Percentiles rank a stretch among this genome's conserved stretches.
Evolutionary conservation across 2,329 filamentous ascomycete species (phyloP).

Genomic region (Apiospora sp.): DNA sequence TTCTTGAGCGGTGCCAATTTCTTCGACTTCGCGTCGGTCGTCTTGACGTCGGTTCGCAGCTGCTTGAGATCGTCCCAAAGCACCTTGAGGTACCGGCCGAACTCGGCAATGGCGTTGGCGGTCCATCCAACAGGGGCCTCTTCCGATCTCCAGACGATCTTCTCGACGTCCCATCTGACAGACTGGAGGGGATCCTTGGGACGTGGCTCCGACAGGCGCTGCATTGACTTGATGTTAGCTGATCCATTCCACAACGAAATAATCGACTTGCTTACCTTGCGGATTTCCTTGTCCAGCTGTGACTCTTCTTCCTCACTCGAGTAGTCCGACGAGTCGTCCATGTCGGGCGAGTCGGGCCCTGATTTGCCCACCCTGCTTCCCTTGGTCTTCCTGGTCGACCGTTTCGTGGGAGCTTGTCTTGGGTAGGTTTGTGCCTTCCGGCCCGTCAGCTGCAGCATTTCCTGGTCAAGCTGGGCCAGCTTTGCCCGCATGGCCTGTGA

Average conservation of each 20-base stretch:
- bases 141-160: conserved; percentile 36
- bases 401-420: background rate
- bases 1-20: conserved; percentile 41
- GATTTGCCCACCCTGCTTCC: background rate
- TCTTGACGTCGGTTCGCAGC: conserved; percentile 51
- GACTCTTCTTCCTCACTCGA: conserved; percentile 26
- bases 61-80: conserved; percentile 57
- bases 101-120: conserved; percentile 58
- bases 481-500: conserved; percentile 16
- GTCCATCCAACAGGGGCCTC: conserved; percentile 47
- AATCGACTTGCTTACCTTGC: conserved; percentile 21
- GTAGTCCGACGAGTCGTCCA: conserved; percentile 25
- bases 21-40: conserved; percentile 50
- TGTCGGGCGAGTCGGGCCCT: conserved; percentile 14
- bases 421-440: background rate
- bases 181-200: conserved; percentile 36
- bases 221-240: conserved; percentile 29
- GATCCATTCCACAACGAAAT: background rate
- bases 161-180: conserved; percentile 39
- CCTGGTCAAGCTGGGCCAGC: conserved; percentile 23
- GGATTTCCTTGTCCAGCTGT: conserved; percentile 25
- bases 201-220: conserved; percentile 28
- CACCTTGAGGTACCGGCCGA: conserved; percentile 58
- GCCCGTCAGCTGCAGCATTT: conserved; percentile 26
- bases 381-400: background rate